Conservation (phyloP, 2,329 filamentous ascomycete species). For the Plectosphaerella sp. region DNA sequence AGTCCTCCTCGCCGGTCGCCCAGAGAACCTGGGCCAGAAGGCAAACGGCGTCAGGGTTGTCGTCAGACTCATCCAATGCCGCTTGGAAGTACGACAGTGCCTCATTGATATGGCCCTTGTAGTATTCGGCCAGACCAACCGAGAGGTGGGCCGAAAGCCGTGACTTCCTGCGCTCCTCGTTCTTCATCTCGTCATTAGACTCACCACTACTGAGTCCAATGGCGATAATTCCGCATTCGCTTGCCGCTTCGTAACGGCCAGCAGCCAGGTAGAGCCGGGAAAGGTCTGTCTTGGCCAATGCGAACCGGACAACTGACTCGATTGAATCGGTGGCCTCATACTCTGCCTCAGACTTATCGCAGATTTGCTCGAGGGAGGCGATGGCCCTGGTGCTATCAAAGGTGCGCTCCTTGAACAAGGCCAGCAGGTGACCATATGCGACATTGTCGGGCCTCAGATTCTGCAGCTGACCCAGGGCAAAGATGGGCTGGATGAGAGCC, state of each 20-base stretch:
- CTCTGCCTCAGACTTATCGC: slow-evolving; percentile 66
- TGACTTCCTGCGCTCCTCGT: slow-evolving; percentile 62
- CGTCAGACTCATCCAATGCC: slow-evolving; percentile 71
- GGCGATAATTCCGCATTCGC: slow-evolving; percentile 76
- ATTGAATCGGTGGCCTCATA: slow-evolving; percentile 82
- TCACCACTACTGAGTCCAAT: slow-evolving; percentile 74
- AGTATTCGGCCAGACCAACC: slow-evolving; percentile 78
- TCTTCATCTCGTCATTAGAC: slow-evolving; percentile 59
- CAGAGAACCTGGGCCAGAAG: slow-evolving; percentile 88
- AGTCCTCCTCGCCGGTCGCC: slow-evolving; percentile 75
- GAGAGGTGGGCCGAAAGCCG: slow-evolving; percentile 83
- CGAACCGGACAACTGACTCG: slow-evolving; percentile 68
- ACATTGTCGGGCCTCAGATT: slow-evolving; percentile 67
- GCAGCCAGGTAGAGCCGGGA: slow-evolving; percentile 76
- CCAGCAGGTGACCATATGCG: slow-evolving; percentile 70
- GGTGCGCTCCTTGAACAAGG: slow-evolving; percentile 78
- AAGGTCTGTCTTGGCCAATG: slow-evolving; percentile 80
- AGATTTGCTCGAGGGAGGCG: slow-evolving; percentile 60
- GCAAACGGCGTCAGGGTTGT: slow-evolving; percentile 79
- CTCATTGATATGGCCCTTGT: slow-evolving; percentile 57
- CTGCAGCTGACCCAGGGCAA: slow-evolving; percentile 79
- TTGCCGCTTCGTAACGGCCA: slow-evolving; percentile 60
- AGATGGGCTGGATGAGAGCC: slow-evolving; percentile 78
- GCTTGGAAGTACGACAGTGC: slow-evolving; percentile 77
- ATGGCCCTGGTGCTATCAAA: slow-evolving; percentile 63